Conservation (phyloP, 2,329 filamentous ascomycete species). For the Xylariaceae sp. region DNA sequence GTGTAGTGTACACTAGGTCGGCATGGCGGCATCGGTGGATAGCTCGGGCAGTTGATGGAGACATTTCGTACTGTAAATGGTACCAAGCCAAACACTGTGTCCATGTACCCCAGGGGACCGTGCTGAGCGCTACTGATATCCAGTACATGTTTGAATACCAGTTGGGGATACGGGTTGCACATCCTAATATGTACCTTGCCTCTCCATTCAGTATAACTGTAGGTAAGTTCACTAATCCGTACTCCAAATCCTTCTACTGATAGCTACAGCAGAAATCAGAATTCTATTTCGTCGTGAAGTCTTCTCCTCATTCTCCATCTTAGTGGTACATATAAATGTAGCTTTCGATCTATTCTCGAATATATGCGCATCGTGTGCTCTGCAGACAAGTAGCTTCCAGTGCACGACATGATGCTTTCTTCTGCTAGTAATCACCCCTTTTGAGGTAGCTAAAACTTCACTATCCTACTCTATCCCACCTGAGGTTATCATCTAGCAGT, state of each 20-base stretch:
- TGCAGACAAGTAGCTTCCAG: not conserved
- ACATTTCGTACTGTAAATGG: too few species aligned
- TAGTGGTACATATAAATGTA: too few species aligned
- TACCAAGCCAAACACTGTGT: not conserved
- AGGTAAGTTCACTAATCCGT: not conserved
- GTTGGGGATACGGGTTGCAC: not conserved
- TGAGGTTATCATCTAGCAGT: not conserved
- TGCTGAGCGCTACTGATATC: not conserved
- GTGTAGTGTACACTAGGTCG: too few species aligned
- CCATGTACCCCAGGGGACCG: not conserved
- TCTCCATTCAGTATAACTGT: not conserved
- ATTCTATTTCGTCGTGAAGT: too few species aligned
- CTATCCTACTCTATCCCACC: conserved; percentile 15
- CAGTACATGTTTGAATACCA: not conserved
- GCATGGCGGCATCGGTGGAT: too few species aligned
- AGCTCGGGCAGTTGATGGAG: too few species aligned
- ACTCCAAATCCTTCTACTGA: too few species aligned
- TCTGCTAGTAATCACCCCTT: not conserved
- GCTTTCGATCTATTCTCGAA: too few species aligned
- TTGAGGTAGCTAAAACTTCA: not conserved
- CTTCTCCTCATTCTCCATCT: too few species aligned
- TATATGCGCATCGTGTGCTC: not conserved
- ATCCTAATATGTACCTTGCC: not conserved
- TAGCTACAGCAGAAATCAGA: too few species aligned
- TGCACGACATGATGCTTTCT: not conserved